phyloP scores from a whole-genome alignment of 164 flowering plant species.

The Hamamelis virginiana region DNA sequence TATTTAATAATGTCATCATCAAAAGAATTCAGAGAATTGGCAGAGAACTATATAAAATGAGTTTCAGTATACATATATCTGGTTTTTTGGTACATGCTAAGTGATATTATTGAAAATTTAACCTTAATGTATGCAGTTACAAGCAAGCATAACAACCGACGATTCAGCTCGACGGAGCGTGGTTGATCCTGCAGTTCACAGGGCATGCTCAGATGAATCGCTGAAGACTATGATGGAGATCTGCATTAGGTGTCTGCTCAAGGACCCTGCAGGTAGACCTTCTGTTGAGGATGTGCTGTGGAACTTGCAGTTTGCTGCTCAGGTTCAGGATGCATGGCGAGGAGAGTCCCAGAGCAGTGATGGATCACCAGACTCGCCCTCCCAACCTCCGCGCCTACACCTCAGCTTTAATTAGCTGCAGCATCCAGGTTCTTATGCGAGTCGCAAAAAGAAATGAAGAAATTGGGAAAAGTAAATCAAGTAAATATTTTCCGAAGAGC shows the following conservation, averaged over 20 bases:
- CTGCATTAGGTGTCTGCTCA: conserved; percentile 56
- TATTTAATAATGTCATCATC: neutral
- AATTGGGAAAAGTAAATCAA: neutral
- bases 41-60: too few species aligned
- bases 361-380: conserved; percentile 55
- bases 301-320: conserved; percentile 97
- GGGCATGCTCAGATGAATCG: conserved; percentile 58
- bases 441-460: too few species aligned
- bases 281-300: conserved; percentile 91
- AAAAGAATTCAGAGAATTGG: too few species aligned
- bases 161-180: conserved; percentile 46
- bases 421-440: conserved; percentile 4
- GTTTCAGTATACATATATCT: too few species aligned
- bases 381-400: conserved; percentile 24
- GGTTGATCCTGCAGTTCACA: conserved; percentile 47
- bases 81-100: too few species aligned
- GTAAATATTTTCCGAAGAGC: neutral
- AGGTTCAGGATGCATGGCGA: conserved; percentile 75
- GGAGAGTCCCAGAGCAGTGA: conserved; percentile 67
- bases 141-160: conserved; percentile 38
- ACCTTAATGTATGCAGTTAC: conserved; percentile 41
- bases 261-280: conserved; percentile 70
- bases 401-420: conserved; percentile 18
- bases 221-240: conserved; percentile 76
- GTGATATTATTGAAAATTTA: too few species aligned